phyloP scores from a whole-genome alignment of 306 rosid genomes.

The Inga leiocalycina region DNA sequence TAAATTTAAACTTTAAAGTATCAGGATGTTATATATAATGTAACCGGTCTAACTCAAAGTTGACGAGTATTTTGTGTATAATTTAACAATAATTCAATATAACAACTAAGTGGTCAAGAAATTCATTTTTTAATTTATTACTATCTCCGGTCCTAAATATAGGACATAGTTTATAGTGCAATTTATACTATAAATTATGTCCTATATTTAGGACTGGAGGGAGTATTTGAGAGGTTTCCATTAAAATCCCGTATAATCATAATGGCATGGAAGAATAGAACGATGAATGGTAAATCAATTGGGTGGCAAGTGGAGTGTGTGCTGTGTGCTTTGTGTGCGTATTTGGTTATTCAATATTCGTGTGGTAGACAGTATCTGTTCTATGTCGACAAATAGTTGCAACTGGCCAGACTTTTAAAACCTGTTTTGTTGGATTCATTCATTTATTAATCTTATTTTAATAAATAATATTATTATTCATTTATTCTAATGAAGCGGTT shows the following conservation, averaged over 20 bases:
- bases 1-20: too few species aligned
- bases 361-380: constrained; percentile 6
- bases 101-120: neutral
- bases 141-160: too few species aligned
- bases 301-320: constrained; percentile 25
- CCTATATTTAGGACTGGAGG: too few species aligned
- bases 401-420: constrained; percentile 22
- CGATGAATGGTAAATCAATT: constrained; percentile 27
- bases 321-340: neutral
- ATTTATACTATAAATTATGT: too few species aligned
- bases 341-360: neutral
- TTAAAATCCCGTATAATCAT: neutral
- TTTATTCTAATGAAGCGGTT: constrained; percentile 29
- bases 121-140: too few species aligned
- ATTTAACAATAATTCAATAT: too few species aligned
- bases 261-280: neutral
- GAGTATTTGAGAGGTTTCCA: neutral
- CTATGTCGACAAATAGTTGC: constrained; percentile 31
- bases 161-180: too few species aligned
- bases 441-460: neutral
- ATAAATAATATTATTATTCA: neutral
- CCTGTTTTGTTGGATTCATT: neutral
- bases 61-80: too few species aligned
- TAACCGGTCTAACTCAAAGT: too few species aligned
- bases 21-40: too few species aligned